Evolutionary conservation across 148 eudicot species (phyloP), one percentile per base, ranked within the genome.

Genomic region (Silene conica): DNA sequence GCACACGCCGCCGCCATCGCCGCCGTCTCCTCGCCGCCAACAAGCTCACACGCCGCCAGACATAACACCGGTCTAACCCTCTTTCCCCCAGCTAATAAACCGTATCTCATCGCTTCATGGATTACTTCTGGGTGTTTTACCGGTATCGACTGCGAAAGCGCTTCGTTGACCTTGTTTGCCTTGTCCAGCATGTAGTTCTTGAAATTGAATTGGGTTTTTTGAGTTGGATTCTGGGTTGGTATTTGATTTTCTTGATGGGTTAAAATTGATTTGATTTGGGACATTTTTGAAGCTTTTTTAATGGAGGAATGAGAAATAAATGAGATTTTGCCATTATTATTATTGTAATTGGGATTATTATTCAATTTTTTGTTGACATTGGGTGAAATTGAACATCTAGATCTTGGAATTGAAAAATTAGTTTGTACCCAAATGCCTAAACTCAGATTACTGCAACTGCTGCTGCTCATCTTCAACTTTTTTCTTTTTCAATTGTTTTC

Each of bases 1-100:
- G 91, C 91, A 54, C 95, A 90, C 18, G 95, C 91, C 13, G 88
- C 79, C 11, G 89, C 80, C 88, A 90, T 90, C 7, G 89, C 88
- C 18, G 84, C 55, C 1, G 82, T 21, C 19, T 75, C 75, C 21
- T 63, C 65, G 6, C 95, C 95, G 9, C 95, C 95, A 18, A 90
- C 91, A 1, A 88, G 80, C 76, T 90, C 95, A 34, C 95, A 86
- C 70, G 91, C 88, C 41, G 95, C 91, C 67, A 90, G 78, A 63
- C 95, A 90, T 15, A 87, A 77, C n/a, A 85, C 69, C 1, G 95
- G 95, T 0, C 95, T 80, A n/a, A 90, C 88, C 48, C 95, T 73
- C 67, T 90, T 90, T n/a, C 91, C 95, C 16, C 95, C 95, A 10
- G 95, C 89, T 41, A 90, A 86, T 22, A 90, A 79, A 0, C 91